A percentile compares a stretch with the other conserved stretches of the same genome.
Evolutionary conservation across 805 yeast species (phyloP).

Genomic region (Pichia membranifaciens): DNA sequence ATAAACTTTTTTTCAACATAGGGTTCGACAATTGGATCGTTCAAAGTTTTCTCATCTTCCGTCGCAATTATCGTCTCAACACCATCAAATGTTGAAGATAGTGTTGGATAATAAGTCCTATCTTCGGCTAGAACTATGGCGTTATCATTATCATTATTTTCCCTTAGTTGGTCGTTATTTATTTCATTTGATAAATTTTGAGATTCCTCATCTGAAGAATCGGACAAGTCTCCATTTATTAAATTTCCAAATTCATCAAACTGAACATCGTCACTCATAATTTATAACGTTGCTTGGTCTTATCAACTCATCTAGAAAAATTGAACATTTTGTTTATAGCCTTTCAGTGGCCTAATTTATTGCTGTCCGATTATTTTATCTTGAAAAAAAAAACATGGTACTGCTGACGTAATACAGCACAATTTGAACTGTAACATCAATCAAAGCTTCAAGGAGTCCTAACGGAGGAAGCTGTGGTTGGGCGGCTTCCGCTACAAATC

Average conservation of each 20-base stretch:
- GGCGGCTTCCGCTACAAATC: too few species aligned
- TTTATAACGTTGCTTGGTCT: too few species aligned
- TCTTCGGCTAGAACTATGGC: conserved; percentile 40
- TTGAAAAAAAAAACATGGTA: background rate
- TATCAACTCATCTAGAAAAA: too few species aligned
- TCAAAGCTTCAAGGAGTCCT: too few species aligned
- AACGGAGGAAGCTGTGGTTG: too few species aligned
- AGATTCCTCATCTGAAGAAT: conserved; percentile 8
- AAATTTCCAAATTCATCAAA: conserved; percentile 83
- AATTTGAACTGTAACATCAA: too few species aligned
- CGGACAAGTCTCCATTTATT: conserved; percentile 38
- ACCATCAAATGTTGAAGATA: conserved; percentile 47
- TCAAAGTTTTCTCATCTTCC: conserved; percentile 40
- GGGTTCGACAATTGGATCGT: conserved; percentile 65
- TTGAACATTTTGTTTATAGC: too few species aligned
- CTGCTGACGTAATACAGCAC: background rate
- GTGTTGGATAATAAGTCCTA: conserved; percentile 37
- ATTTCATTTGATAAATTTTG: conserved; percentile 8
- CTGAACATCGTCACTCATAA: conserved; percentile 23
- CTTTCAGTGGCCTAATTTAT: too few species aligned
- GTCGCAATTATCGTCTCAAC: conserved; percentile 57
- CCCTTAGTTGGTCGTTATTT: conserved; percentile 13
- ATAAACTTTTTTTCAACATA: conserved; percentile 35
- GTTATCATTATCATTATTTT: background rate
- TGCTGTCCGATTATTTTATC: too few species aligned